Evolutionary conservation across 73 alveolate species (phyloP).

Genomic region (Urostyla sp.): DNA sequence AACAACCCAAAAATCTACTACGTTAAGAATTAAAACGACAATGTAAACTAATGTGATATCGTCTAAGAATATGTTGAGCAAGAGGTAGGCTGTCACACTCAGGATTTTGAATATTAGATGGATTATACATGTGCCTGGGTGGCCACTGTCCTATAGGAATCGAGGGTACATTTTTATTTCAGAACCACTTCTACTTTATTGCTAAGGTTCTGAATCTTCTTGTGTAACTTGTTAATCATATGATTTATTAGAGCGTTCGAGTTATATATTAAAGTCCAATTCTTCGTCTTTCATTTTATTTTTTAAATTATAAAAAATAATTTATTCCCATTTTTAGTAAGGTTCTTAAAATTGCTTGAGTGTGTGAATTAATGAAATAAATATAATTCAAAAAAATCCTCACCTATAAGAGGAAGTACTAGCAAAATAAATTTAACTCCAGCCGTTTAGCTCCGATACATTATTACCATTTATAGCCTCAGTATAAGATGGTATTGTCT

Average conservation of each 20-base stretch:
- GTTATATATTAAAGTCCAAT: slow-evolving; percentile 2
- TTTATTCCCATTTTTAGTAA: not conserved
- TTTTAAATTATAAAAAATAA: not conserved
- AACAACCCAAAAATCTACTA: slow-evolving; percentile 67
- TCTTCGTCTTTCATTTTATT: slow-evolving; percentile 19
- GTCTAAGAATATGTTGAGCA: slow-evolving; percentile 27
- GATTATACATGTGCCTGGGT: slow-evolving; percentile 39
- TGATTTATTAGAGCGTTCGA: slow-evolving; percentile 7
- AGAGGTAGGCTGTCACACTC: slow-evolving; percentile 35
- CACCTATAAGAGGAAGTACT: slow-evolving; percentile 7
- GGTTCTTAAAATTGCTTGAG: too few relatives aligned
- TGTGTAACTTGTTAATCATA: not conserved
- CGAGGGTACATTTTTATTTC: not conserved
- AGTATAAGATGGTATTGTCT: slow-evolving; percentile 45
- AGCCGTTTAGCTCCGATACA: slow-evolving; percentile 22
- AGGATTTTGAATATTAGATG: slow-evolving; percentile 46
- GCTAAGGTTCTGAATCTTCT: not conserved
- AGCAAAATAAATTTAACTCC: slow-evolving; percentile 24
- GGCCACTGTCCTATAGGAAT: slow-evolving; percentile 34
- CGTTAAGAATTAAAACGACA: slow-evolving; percentile 48
- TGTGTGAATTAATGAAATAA: too few relatives aligned
- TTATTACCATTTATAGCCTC: slow-evolving; percentile 15
- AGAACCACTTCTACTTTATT: not conserved
- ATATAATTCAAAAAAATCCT: not conserved
- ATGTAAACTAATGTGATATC: slow-evolving; percentile 31